Evolutionary conservation across 1,284 basidiomycete genomes (phyloP).

Genomic region (Ceratobasidium sp.): DNA sequence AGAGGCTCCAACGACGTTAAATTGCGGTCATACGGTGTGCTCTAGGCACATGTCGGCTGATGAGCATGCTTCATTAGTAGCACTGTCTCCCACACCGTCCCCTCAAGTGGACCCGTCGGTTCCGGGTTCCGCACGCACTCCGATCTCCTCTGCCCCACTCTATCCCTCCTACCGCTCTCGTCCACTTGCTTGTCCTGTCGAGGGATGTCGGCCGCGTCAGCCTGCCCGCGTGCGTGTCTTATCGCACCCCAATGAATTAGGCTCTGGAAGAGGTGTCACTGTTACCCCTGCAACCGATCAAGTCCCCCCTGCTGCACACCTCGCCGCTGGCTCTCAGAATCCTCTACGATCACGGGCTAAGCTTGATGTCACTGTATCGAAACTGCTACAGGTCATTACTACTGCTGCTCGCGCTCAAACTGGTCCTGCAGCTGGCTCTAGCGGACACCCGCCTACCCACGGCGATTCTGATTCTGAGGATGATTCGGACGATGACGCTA

Average conservation of each 20-base stretch:
- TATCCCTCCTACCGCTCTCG: slow-evolving; percentile 14
- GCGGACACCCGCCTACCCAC: background rate
- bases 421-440: background rate
- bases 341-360: slow-evolving; percentile 2
- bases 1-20: slow-evolving; percentile 65
- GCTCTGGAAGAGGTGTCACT: slow-evolving; percentile 14
- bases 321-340: slow-evolving; percentile 10
- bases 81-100: background rate
- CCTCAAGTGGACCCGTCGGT: background rate
- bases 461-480: slow-evolving; percentile 22
- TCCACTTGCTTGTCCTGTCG: slow-evolving; percentile 16
- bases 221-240: slow-evolving; percentile 38
- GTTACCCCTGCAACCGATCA: slow-evolving; percentile 42
- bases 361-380: slow-evolving; percentile 38
- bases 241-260: background rate
- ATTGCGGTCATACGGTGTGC: slow-evolving; percentile 71
- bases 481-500: slow-evolving; percentile 4
- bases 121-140: slow-evolving; percentile 1
- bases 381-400: slow-evolving; percentile 30
- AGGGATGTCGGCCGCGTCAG: slow-evolving; percentile 37
- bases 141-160: slow-evolving; percentile 21
- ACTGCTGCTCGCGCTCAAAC: slow-evolving; percentile 27
- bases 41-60: slow-evolving; percentile 53
- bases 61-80: background rate
- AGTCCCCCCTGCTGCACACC: slow-evolving; percentile 11